A percentile compares a stretch with the other conserved stretches of the same genome.
Conservation (phyloP, 352 stramenopile species). For the Phytophthora cryptogea region DNA sequence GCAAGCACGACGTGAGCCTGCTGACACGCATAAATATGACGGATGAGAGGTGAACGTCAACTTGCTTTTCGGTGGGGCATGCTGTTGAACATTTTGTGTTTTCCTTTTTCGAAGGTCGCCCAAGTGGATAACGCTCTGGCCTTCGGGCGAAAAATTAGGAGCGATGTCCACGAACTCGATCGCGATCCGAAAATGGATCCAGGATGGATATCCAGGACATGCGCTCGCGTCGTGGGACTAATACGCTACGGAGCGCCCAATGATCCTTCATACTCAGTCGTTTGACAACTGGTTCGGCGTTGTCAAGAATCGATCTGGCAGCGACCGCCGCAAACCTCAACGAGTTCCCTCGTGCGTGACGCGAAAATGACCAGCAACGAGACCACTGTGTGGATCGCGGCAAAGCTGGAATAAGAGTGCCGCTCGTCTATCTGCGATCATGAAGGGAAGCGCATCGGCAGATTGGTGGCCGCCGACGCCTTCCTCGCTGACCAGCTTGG, state of each 20-base stretch:
- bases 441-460: background rate
- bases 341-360: background rate
- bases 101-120: too few species aligned
- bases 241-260: background rate
- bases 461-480: background rate
- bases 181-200: too few species aligned
- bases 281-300: background rate
- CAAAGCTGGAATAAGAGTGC: conserved; percentile 3
- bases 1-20: conserved; percentile 15
- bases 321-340: background rate
- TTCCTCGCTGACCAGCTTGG: background rate
- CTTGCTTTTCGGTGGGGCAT: conserved; percentile 5
- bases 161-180: too few species aligned
- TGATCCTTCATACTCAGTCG: background rate
- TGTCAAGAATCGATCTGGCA: background rate
- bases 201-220: background rate
- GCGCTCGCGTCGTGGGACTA: background rate
- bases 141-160: too few species aligned
- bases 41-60: conserved; percentile 2
- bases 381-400: background rate
- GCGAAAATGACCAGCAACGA: background rate
- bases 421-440: background rate
- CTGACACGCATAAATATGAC: conserved; percentile 13
- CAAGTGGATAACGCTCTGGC: too few species aligned
- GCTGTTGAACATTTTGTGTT: too few species aligned